phyloP scores from a whole-genome alignment of 331 rosid genomes.

The Arachis monticola region DNA sequence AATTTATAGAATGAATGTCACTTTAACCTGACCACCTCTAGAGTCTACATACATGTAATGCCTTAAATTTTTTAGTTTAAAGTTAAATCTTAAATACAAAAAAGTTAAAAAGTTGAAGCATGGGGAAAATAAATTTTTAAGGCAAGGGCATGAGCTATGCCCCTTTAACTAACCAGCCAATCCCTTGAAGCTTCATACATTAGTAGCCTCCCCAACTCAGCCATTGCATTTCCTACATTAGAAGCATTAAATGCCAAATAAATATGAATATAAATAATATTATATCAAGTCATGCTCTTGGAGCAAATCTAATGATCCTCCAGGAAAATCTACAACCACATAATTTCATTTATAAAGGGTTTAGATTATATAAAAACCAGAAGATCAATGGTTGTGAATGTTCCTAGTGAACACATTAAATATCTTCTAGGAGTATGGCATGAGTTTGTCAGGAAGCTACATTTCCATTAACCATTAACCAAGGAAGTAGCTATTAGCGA shows the following conservation, averaged over 20 bases:
- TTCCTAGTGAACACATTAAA: no score
- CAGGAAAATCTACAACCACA: no score
- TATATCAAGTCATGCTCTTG: constrained; percentile 1
- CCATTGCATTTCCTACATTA: constrained; percentile 85
- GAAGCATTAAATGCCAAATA: constrained; percentile 30
- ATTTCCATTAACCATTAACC: constrained; percentile 1
- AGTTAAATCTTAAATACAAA: not conserved
- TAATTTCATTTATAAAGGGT: no score
- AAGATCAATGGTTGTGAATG: constrained; percentile 4
- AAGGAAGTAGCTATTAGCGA: not conserved
- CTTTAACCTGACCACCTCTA: not conserved
- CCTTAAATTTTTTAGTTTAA: constrained; percentile 14
- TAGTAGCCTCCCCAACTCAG: constrained; percentile 93
- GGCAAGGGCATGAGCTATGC: constrained; percentile 9
- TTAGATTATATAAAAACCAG: no score
- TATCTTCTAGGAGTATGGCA: no score
- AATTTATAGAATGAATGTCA: not conserved
- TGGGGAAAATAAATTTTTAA: no score
- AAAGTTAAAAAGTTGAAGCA: not conserved
- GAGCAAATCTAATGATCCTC: no score
- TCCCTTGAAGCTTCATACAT: constrained; percentile 95
- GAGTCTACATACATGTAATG: not conserved
- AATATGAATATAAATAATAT: constrained; percentile 11
- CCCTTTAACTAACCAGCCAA: constrained; percentile 80
- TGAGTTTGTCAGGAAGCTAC: not conserved